A percentile compares a stretch with the other conserved stretches of the same genome.
These are phyloP conservation scores for Erodium moschatum DNA, from an alignment of 441 rosid genomes.

Conservation along the genomic window DNA sequence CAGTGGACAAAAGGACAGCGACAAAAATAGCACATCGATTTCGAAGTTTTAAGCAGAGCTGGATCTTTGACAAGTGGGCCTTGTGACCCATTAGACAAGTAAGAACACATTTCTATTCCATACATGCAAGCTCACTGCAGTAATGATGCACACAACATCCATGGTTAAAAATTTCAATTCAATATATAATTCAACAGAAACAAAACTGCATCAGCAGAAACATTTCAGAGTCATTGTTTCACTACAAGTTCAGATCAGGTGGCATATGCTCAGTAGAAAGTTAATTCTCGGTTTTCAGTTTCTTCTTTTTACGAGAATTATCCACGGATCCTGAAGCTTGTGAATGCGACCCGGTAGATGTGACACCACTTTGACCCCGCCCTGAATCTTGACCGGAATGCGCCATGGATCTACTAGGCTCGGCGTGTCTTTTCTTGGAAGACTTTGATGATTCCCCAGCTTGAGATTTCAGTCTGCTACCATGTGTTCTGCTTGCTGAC, in stretches of 20 bases:
- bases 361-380: conserved; percentile 24
- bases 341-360: conserved; percentile 29
- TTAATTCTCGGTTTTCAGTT: conserved; percentile 27
- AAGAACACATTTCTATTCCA: too few relatives aligned
- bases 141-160: too few relatives aligned
- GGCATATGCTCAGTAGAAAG: too few relatives aligned
- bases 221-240: neutral
- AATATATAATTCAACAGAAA: too few relatives aligned
- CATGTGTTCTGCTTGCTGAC: conserved; percentile 24
- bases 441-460: conserved; percentile 34
- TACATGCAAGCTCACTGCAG: too few relatives aligned
- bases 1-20: too few relatives aligned
- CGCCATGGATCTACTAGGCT: conserved; percentile 23
- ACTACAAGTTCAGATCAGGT: too few relatives aligned
- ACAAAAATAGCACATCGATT: too few relatives aligned
- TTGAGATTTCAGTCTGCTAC: conserved; percentile 40
- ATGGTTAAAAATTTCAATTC: too few relatives aligned
- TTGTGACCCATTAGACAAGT: too few relatives aligned
- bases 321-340: conserved; percentile 8
- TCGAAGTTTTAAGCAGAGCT: too few relatives aligned
- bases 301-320: conserved; percentile 24
- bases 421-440: conserved; percentile 32
- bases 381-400: conserved; percentile 25
- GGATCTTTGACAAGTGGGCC: too few relatives aligned
- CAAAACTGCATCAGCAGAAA: neutral